Evolutionary conservation across 164 flowering plant genomes (phyloP).

Genomic region (Berberis vulgaris): DNA sequence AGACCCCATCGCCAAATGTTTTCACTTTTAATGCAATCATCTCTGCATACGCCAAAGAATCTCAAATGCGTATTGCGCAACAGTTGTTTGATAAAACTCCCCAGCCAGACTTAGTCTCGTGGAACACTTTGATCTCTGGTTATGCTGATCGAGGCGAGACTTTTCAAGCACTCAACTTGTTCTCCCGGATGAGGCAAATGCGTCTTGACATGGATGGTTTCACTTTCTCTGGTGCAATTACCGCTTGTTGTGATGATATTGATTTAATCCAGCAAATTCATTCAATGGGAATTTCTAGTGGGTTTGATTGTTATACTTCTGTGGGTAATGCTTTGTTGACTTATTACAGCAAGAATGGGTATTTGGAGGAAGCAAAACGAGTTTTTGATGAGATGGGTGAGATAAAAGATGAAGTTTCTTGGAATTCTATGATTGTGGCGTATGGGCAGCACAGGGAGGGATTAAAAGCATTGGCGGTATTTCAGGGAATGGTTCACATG

Average conservation of each 20-base stretch:
- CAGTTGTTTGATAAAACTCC: slow-evolving; percentile 66
- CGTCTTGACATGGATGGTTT: slow-evolving; percentile 60
- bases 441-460: slow-evolving; percentile 68
- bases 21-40: slow-evolving; percentile 73
- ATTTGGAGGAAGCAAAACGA: slow-evolving; percentile 39
- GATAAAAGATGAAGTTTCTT: slow-evolving; percentile 64
- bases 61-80: slow-evolving; percentile 40
- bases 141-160: slow-evolving; percentile 48
- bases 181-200: slow-evolving; percentile 36
- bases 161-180: slow-evolving; percentile 28
- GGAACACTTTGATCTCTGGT: slow-evolving; percentile 72
- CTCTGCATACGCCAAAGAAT: slow-evolving; percentile 55
- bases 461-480: slow-evolving; percentile 45
- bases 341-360: slow-evolving; percentile 52
- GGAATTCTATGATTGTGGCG: slow-evolving; percentile 88
- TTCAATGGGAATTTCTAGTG: slow-evolving; percentile 31
- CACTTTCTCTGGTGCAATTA: slow-evolving; percentile 52
- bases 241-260: slow-evolving; percentile 33
- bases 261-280: slow-evolving; percentile 45
- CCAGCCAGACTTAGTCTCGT: slow-evolving; percentile 65
- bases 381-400: slow-evolving; percentile 47
- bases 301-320: slow-evolving; percentile 47
- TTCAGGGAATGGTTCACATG: slow-evolving; percentile 45
- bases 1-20: slow-evolving; percentile 44
- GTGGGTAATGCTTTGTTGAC: slow-evolving; percentile 55